phyloP scores from a whole-genome alignment of 23 red algal species.

The Gracilaria caudata region DNA sequence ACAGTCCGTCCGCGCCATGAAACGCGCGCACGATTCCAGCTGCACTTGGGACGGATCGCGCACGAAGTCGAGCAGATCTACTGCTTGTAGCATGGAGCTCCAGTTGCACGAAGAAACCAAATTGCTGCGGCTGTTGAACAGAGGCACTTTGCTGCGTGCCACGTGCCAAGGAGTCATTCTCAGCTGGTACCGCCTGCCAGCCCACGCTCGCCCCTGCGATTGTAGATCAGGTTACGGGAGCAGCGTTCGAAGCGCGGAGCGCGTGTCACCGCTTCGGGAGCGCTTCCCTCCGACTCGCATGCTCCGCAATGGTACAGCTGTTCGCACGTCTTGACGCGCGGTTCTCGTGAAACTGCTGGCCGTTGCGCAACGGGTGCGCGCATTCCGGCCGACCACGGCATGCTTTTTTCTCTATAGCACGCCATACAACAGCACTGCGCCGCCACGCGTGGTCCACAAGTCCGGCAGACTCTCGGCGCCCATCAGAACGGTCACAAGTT shows the following conservation, averaged over 20 bases:
- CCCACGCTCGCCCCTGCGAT: constrained; percentile 17
- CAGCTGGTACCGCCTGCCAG: constrained; percentile 25
- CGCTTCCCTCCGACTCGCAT: constrained; percentile 35
- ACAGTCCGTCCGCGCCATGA: constrained; percentile 53
- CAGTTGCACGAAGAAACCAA: constrained; percentile 35
- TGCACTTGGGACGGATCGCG: not conserved
- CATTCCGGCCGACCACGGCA: constrained; percentile 45
- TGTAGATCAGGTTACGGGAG: constrained; percentile 57
- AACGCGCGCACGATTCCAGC: constrained; percentile 51
- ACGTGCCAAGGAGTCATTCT: not conserved
- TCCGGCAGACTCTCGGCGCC: constrained; percentile 57
- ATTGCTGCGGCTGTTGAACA: constrained; percentile 6
- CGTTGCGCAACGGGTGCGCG: not conserved
- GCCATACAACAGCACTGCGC: constrained; percentile 51
- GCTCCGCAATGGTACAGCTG: constrained; percentile 52
- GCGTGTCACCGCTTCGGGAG: not conserved
- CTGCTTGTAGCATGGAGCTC: constrained; percentile 55
- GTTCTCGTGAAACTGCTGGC: constrained; percentile 41
- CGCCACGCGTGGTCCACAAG: constrained; percentile 56
- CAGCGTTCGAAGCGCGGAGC: not conserved
- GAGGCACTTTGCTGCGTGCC: constrained; percentile 5
- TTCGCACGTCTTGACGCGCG: constrained; percentile 34
- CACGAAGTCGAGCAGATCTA: constrained; percentile 47
- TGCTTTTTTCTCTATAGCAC: constrained; percentile 21
- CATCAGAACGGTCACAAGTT: constrained; percentile 36